phyloP scores from a whole-genome alignment of 805 yeast species.

The Starmera caribaea region DNA sequence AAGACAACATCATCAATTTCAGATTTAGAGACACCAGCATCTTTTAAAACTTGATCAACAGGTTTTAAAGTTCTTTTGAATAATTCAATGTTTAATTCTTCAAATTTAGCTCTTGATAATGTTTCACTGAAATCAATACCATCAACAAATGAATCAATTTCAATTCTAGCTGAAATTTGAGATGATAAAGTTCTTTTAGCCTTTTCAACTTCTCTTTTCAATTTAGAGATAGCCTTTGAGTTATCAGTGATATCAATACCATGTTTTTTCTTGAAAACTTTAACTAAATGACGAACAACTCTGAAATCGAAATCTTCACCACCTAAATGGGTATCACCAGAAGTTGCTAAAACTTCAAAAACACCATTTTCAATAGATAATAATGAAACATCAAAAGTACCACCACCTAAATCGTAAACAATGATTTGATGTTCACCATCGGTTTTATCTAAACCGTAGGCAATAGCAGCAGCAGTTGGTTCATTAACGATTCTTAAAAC shows the following conservation, averaged over 20 bases:
- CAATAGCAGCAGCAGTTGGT: constrained; percentile 97
- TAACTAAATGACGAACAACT: constrained; percentile 78
- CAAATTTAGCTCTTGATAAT: constrained; percentile 94
- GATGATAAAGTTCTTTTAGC: constrained; percentile 95
- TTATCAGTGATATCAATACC: constrained; percentile 73
- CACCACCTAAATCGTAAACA: constrained; percentile 95
- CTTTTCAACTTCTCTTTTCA: constrained; percentile 96
- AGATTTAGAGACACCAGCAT: constrained; percentile 77
- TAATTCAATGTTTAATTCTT: constrained; percentile 86
- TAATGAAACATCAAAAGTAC: constrained; percentile 90
- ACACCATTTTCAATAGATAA: constrained; percentile 86
- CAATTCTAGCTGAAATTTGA: constrained; percentile 92
- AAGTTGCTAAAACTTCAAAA: constrained; percentile 86
- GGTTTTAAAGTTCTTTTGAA: constrained; percentile 94
- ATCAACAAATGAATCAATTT: constrained; percentile 89
- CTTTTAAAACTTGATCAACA: constrained; percentile 91
- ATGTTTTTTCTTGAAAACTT: constrained; percentile 88
- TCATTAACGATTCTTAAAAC: constrained; percentile 85
- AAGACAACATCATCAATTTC: constrained; percentile 92
- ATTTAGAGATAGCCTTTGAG: constrained; percentile 81
- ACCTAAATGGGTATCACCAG: constrained; percentile 96
- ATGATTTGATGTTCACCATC: constrained; percentile 82
- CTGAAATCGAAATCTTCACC: constrained; percentile 94
- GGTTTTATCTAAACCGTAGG: constrained; percentile 82
- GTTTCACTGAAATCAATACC: constrained; percentile 95